A percentile compares a stretch with the other conserved stretches of the same genome.
Conservation (phyloP, 352 stramenopile species). For the Phytophthora crassamura region DNA sequence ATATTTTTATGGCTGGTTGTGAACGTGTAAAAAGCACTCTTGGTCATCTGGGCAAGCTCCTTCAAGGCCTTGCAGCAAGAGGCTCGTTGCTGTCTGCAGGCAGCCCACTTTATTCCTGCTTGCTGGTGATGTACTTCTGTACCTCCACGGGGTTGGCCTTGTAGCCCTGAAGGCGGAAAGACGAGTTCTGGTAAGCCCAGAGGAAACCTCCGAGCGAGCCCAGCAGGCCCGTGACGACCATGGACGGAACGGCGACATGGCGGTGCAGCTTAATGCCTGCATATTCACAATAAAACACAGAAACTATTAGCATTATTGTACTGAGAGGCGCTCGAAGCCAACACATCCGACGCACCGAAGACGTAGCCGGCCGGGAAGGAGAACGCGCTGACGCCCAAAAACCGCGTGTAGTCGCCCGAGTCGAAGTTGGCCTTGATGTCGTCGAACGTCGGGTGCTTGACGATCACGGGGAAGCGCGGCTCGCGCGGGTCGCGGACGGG, state of each 20-base stretch:
- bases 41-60: background rate
- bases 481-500: constrained; percentile 59
- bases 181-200: constrained; percentile 84
- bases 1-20: constrained; percentile 34
- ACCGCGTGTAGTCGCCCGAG: constrained; percentile 68
- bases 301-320: constrained; percentile 13
- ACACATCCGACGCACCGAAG: constrained; percentile 79
- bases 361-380: constrained; percentile 84
- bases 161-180: constrained; percentile 78
- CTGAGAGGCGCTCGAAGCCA: no score
- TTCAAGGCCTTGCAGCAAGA: constrained; percentile 3
- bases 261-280: constrained; percentile 70
- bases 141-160: constrained; percentile 67
- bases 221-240: constrained; percentile 78
- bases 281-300: background rate
- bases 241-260: constrained; percentile 67
- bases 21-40: constrained; percentile 22
- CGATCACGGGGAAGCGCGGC: constrained; percentile 80
- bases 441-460: constrained; percentile 78
- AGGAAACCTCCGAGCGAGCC: constrained; percentile 80
- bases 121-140: constrained; percentile 64
- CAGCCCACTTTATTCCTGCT: constrained; percentile 30
- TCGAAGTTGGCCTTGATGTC: constrained; percentile 80
- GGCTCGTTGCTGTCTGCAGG: background rate
- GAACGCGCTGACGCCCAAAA: constrained; percentile 57